A percentile compares a stretch with the other conserved stretches of the same genome.
Conservation (phyloP, 208 protist species). For the Trypanosoma cruzi region DNA sequence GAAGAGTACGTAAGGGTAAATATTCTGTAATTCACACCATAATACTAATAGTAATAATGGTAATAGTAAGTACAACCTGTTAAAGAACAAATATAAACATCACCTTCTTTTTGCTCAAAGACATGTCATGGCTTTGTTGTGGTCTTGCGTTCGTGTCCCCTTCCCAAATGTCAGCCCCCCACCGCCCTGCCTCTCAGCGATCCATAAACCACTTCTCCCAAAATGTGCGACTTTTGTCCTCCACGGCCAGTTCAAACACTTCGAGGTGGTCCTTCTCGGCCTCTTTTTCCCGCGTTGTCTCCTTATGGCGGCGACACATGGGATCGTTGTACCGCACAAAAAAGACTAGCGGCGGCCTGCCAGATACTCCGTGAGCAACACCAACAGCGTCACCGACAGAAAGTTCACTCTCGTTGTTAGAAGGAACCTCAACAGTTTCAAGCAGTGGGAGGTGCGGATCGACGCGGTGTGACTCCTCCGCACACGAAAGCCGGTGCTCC, state of each 20-base stretch:
- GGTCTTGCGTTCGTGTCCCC: not conserved
- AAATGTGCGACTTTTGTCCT: conserved; percentile 49
- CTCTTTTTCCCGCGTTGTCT: conserved; percentile 56
- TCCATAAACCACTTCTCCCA: conserved; percentile 82
- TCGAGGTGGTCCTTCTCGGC: conserved; percentile 62
- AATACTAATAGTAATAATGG: conserved; percentile 7
- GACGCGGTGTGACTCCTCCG: conserved; percentile 65
- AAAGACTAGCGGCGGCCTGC: conserved; percentile 18
- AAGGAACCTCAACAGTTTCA: conserved; percentile 46
- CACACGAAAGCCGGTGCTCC: conserved; percentile 64
- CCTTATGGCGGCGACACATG: conserved; percentile 70
- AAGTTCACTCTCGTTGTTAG: not conserved
- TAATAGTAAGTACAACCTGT: not conserved
- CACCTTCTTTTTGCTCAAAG: not conserved
- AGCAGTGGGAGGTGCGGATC: conserved; percentile 43
- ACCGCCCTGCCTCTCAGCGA: conserved; percentile 40
- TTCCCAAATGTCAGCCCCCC: not conserved
- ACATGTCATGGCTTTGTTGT: not conserved
- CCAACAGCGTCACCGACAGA: conserved; percentile 34
- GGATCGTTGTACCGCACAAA: conserved; percentile 72
- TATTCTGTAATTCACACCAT: conserved; percentile 2
- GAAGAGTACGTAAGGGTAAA: conserved; percentile 17
- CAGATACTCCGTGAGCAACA: not conserved
- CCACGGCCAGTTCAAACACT: conserved; percentile 76
- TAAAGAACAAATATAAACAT: not conserved